Percentiles rank a stretch among this genome's conserved stretches.
These are phyloP conservation scores for Pachysandra terminalis DNA, from an alignment of 164 flowering plant species.

Conservation along the genomic window DNA sequence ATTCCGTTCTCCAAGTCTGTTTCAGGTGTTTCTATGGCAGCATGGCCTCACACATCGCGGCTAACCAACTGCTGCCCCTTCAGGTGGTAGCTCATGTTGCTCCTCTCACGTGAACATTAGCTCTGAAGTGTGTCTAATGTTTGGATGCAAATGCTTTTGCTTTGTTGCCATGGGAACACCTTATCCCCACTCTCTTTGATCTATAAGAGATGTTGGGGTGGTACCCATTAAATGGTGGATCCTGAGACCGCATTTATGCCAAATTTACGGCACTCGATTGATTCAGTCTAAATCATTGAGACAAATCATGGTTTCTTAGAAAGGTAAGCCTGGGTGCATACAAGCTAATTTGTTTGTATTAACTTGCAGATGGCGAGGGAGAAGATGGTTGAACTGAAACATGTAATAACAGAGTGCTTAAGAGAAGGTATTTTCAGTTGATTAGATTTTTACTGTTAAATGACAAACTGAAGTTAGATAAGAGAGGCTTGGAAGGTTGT, in stretches of 20 bases:
- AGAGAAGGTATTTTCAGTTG: constrained; percentile 33
- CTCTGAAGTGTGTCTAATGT: too few relatives aligned
- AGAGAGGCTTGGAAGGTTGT: background rate
- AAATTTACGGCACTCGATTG: too few relatives aligned
- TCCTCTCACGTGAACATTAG: too few relatives aligned
- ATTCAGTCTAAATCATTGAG: background rate
- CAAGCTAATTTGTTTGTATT: constrained; percentile 2
- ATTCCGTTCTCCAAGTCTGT: background rate
- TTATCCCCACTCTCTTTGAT: too few relatives aligned
- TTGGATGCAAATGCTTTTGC: too few relatives aligned
- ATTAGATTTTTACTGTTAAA: background rate
- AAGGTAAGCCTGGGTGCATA: too few relatives aligned
- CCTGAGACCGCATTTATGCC: background rate
- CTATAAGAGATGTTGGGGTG: background rate
- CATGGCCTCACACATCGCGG: too few relatives aligned
- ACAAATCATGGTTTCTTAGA: background rate
- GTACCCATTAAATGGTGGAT: background rate
- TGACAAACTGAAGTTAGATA: background rate
- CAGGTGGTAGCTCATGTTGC: too few relatives aligned
- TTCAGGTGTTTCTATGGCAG: too few relatives aligned
- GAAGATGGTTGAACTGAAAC: constrained; percentile 50
- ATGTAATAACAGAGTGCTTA: constrained; percentile 36
- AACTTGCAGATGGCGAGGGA: constrained; percentile 45
- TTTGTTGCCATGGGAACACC: too few relatives aligned
- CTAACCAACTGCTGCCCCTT: too few relatives aligned